Evolutionary conservation across 2,329 filamentous ascomycete species (phyloP).

Genomic region (Penicillium sp.): DNA sequence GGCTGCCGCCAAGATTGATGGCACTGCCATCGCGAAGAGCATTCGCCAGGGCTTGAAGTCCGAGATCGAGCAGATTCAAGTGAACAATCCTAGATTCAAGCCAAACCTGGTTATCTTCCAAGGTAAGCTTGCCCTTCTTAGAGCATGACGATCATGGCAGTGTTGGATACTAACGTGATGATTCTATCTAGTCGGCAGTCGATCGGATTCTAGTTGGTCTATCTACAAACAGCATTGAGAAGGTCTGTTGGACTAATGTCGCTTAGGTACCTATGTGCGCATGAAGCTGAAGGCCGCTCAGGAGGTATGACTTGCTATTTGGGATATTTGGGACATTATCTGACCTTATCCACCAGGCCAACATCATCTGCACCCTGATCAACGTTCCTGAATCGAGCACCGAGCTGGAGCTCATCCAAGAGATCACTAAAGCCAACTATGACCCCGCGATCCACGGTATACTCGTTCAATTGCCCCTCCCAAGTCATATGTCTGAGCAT

Average conservation of each 20-base stretch:
- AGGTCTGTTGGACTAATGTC: neutral
- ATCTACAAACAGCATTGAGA: slow-evolving; percentile 12
- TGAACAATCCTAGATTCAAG: slow-evolving; percentile 74
- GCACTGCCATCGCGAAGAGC: slow-evolving; percentile 83
- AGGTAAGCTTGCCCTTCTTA: slow-evolving; percentile 47
- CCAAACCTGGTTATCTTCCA: slow-evolving; percentile 91
- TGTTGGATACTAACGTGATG: slow-evolving; percentile 3
- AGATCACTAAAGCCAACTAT: slow-evolving; percentile 75
- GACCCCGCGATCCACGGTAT: slow-evolving; percentile 81
- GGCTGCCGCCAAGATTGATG: slow-evolving; percentile 86
- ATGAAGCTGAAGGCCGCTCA: slow-evolving; percentile 98
- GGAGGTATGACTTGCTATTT: slow-evolving; percentile 51
- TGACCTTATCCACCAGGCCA: slow-evolving; percentile 52
- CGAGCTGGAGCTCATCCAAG: slow-evolving; percentile 75
- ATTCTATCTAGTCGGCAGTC: slow-evolving; percentile 63
- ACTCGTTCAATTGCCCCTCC: slow-evolving; percentile 84
- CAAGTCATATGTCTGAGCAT: slow-evolving; percentile 83
- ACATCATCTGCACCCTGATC: slow-evolving; percentile 77
- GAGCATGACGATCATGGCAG: neutral
- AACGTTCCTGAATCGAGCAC: slow-evolving; percentile 73
- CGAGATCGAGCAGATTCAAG: slow-evolving; percentile 74
- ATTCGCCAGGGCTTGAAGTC: slow-evolving; percentile 73
- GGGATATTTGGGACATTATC: slow-evolving; percentile 2
- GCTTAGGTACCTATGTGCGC: slow-evolving; percentile 84
- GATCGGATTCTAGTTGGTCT: slow-evolving; percentile 76